Percentiles rank a stretch among this genome's conserved stretches.
Evolutionary conservation across 2,329 filamentous ascomycete genomes (phyloP).

Genomic region (Colletotrichum brevisporum): DNA sequence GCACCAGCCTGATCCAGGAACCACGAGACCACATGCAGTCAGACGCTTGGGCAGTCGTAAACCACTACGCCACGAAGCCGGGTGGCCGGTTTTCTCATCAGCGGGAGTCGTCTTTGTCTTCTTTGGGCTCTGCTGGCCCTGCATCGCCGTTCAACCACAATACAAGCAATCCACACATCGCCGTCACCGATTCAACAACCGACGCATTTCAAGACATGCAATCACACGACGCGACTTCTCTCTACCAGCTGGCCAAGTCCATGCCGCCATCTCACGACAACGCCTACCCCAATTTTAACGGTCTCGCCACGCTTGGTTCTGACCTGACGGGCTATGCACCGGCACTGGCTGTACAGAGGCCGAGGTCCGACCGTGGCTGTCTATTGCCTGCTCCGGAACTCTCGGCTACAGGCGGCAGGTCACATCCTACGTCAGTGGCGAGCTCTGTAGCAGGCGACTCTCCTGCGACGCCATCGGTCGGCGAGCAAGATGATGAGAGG

Average conservation of each 20-base stretch:
- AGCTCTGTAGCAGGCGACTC: constrained; percentile 72
- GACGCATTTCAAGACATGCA: constrained; percentile 63
- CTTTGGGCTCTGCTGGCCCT: constrained; percentile 72
- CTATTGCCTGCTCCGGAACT: constrained; percentile 64
- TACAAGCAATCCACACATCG: constrained; percentile 71
- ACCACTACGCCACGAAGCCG: constrained; percentile 55
- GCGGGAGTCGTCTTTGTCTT: constrained; percentile 73
- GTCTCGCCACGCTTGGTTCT: constrained; percentile 53
- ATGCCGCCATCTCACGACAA: constrained; percentile 50
- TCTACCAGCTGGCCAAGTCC: constrained; percentile 64
- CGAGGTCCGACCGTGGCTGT: constrained; percentile 54
- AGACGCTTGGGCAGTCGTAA: constrained; percentile 56
- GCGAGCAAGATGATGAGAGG: constrained; percentile 63
- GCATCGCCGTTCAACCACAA: constrained; percentile 70
- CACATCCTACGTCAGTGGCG: constrained; percentile 69
- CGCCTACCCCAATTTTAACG: constrained; percentile 60
- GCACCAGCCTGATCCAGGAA: neutral
- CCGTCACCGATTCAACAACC: constrained; percentile 62
- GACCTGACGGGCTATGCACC: constrained; percentile 57
- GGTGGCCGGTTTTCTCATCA: constrained; percentile 63
- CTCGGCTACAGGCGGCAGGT: constrained; percentile 56
- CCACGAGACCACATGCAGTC: constrained; percentile 55
- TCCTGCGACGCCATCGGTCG: constrained; percentile 68
- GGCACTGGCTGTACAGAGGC: constrained; percentile 55
- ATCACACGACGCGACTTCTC: constrained; percentile 55